Conservation (phyloP, 2,329 filamentous ascomycete species). For the Aurifilum marmelostoma region DNA sequence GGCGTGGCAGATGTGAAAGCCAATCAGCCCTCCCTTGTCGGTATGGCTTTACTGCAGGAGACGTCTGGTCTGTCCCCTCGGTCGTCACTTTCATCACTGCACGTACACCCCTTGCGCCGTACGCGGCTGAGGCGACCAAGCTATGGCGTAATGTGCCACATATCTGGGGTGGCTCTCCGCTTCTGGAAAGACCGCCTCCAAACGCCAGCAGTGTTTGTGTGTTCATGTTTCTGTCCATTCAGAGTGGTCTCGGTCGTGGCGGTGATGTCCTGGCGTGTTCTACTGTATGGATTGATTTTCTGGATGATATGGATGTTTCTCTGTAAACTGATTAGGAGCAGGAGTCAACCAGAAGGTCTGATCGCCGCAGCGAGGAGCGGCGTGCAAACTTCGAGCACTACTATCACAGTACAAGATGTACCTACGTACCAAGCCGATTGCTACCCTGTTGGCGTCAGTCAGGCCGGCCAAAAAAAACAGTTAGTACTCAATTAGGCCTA, state of each 20-base stretch:
- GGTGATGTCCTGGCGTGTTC: neutral
- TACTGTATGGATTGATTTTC: neutral
- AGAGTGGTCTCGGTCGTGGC: too few species aligned
- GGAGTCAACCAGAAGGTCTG: neutral
- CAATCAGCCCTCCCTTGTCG: neutral
- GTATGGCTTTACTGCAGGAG: neutral
- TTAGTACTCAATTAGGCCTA: neutral
- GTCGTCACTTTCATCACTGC: neutral
- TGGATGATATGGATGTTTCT: neutral
- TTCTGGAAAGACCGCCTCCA: neutral
- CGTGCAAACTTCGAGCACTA: neutral
- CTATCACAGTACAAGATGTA: neutral
- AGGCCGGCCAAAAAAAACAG: neutral
- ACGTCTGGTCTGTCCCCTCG: neutral
- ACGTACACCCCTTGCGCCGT: neutral
- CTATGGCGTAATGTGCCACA: slow-evolving; percentile 12
- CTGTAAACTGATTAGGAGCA: too few species aligned
- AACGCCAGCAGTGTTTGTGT: neutral
- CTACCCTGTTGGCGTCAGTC: neutral
- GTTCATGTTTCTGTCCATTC: neutral
- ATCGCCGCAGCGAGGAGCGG: neutral
- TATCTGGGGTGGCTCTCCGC: slow-evolving; percentile 2
- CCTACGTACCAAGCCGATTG: too few species aligned
- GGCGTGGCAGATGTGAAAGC: neutral
- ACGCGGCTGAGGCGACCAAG: neutral